A percentile compares a stretch with the other conserved stretches of the same genome.
phyloP scores from a whole-genome alignment of 2,329 filamentous ascomycete species.

The Seiridium unicorne region DNA sequence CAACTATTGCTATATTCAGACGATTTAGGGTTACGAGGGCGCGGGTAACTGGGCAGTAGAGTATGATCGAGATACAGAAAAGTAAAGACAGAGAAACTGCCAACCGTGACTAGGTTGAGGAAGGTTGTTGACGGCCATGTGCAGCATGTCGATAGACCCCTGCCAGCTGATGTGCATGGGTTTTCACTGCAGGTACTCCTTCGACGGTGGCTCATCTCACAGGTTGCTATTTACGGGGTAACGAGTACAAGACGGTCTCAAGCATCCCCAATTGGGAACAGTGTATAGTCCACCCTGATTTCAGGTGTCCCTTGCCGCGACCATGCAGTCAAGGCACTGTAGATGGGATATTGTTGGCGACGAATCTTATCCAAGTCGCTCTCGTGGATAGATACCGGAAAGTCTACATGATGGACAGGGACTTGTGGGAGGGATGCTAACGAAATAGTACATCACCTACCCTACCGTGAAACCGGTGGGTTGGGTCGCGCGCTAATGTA shows the following conservation, averaged over 20 bases:
- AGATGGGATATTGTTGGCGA: not conserved
- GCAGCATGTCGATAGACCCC: not conserved
- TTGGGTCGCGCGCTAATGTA: constrained; percentile 1
- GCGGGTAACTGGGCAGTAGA: constrained; percentile 17
- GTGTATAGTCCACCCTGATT: constrained; percentile 8
- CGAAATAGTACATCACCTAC: not conserved
- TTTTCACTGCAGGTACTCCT: constrained; percentile 6
- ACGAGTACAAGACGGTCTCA: constrained; percentile 7
- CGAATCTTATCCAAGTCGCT: not conserved
- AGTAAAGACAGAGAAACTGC: constrained; percentile 16
- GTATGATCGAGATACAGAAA: constrained; percentile 11
- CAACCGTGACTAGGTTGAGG: constrained; percentile 11
- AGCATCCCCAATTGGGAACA: constrained; percentile 1
- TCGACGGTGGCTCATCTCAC: constrained; percentile 7
- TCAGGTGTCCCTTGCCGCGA: not conserved
- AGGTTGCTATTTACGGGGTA: constrained; percentile 11
- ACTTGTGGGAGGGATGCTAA: no score
- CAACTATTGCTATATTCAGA: constrained; percentile 40
- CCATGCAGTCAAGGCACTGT: not conserved
- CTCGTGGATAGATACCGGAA: not conserved
- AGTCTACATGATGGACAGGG: no score
- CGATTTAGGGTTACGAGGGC: constrained; percentile 24
- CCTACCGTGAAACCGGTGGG: constrained; percentile 4
- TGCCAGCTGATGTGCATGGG: constrained; percentile 21
- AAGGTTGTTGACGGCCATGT: constrained; percentile 13